Percentiles rank a stretch among this genome's conserved stretches.
phyloP scores from a whole-genome alignment of 192 early-diverging fungal species.

The Chytriomyces sp. region DNA sequence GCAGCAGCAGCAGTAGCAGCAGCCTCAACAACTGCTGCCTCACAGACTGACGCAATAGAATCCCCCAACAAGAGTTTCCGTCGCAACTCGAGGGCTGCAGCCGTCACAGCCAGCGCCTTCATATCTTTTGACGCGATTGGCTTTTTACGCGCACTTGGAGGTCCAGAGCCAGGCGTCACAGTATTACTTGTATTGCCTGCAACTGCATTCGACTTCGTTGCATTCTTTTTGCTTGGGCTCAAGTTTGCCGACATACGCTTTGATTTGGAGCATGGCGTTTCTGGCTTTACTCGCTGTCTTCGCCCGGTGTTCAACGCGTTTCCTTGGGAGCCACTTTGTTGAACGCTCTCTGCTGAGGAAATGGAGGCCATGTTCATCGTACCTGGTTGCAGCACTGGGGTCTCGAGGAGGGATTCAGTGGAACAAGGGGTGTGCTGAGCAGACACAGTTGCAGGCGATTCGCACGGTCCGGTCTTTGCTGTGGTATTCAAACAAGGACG shows the following conservation, averaged over 20 bases:
- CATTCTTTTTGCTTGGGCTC: not conserved
- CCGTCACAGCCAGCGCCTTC: constrained; percentile 19
- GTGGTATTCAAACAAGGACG: no score
- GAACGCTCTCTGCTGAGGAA: not conserved
- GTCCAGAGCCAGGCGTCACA: not conserved
- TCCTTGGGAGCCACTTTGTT: not conserved
- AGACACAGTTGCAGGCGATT: no score
- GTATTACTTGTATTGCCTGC: not conserved
- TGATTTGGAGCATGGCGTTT: no score
- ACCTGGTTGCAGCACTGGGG: no score
- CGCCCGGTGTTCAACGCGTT: not conserved
- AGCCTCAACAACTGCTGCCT: not conserved
- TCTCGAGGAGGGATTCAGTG: no score
- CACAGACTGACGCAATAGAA: not conserved
- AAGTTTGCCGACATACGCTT: no score
- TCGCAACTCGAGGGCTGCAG: constrained; percentile 24
- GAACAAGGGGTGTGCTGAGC: no score
- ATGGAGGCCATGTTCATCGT: not conserved
- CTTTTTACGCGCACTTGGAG: not conserved
- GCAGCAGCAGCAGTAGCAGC: not conserved
- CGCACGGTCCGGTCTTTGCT: no score
- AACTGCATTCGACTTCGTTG: not conserved
- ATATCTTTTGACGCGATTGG: not conserved
- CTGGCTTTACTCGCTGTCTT: not conserved
- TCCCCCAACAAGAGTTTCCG: not conserved